phyloP scores from a whole-genome alignment of 805 yeast genomes.

The Saccharomyces mikatae region DNA sequence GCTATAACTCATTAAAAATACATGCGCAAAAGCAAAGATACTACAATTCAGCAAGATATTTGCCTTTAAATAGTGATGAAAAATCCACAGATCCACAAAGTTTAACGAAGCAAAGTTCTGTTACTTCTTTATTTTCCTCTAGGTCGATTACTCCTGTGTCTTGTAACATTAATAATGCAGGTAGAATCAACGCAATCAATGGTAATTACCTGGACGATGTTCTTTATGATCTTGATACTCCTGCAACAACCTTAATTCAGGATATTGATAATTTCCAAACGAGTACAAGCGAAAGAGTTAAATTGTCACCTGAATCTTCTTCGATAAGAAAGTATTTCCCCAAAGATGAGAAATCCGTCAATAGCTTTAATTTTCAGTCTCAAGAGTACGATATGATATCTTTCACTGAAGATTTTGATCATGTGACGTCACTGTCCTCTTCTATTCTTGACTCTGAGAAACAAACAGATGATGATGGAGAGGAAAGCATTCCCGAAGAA shows the following conservation, averaged over 20 bases:
- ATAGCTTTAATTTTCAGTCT: not conserved
- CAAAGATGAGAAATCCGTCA: not conserved
- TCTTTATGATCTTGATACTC: not conserved
- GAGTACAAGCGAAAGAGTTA: not conserved
- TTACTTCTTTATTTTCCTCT: not conserved
- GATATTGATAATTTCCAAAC: not conserved
- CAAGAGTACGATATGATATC: not conserved
- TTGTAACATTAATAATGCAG: not conserved
- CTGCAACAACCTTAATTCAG: not conserved
- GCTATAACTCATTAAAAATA: not conserved
- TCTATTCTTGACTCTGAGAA: not conserved
- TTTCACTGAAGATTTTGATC: not conserved
- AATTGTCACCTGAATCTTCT: not conserved
- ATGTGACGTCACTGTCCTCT: not conserved
- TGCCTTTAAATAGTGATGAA: not conserved
- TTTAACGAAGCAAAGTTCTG: not conserved
- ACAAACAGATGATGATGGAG: not conserved
- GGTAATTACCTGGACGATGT: not conserved
- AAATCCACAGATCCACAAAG: not conserved
- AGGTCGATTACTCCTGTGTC: not conserved
- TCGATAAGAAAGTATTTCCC: not conserved
- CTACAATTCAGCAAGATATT: conserved; percentile 5
- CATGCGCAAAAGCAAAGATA: conserved; percentile 11
- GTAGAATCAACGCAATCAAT: not conserved
- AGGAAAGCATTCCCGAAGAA: not conserved